Conservation (phyloP, 768 basidiomycete species). For the Megacollybia marginata region DNA sequence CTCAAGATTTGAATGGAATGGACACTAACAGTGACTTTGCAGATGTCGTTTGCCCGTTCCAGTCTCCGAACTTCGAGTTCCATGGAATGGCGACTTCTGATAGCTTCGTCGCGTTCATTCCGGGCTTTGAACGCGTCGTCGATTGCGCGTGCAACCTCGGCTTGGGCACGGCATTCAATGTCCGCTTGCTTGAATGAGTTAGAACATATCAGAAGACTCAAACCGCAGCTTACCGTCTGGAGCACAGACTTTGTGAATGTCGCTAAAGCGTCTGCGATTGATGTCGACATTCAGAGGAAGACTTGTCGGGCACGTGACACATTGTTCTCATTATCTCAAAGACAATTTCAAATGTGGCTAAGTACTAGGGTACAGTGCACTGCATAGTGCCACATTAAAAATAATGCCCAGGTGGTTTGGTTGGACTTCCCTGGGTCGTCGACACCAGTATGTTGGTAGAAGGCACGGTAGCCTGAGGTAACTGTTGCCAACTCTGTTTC, state of each 20-base stretch:
- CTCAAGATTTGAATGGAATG: background rate
- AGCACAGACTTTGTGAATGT: conserved; percentile 32
- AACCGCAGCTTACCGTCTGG: conserved; percentile 25
- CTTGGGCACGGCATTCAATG: conserved; percentile 47
- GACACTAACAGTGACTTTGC: conserved; percentile 42
- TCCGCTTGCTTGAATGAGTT: conserved; percentile 39
- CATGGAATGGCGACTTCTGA: conserved; percentile 36
- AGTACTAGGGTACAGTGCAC: too few relatives aligned
- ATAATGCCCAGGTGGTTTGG: too few relatives aligned
- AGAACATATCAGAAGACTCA: background rate
- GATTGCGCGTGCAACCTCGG: conserved; percentile 41
- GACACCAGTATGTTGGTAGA: too few relatives aligned
- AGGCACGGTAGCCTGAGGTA: too few relatives aligned
- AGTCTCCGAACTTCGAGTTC: conserved; percentile 40
- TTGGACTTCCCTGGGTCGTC: too few relatives aligned
- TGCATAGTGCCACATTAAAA: too few relatives aligned
- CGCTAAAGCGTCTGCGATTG: conserved; percentile 16
- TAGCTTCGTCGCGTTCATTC: conserved; percentile 26
- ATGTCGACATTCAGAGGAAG: too few relatives aligned
- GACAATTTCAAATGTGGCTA: too few relatives aligned
- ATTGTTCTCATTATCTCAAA: too few relatives aligned
- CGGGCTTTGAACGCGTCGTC: conserved; percentile 37
- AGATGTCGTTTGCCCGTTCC: conserved; percentile 33
- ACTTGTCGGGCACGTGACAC: too few relatives aligned
- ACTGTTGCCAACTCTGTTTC: too few relatives aligned